Base-by-base conservation (phyloP, 139 green algal genomes). In the Chlorella sp. region DNA sequence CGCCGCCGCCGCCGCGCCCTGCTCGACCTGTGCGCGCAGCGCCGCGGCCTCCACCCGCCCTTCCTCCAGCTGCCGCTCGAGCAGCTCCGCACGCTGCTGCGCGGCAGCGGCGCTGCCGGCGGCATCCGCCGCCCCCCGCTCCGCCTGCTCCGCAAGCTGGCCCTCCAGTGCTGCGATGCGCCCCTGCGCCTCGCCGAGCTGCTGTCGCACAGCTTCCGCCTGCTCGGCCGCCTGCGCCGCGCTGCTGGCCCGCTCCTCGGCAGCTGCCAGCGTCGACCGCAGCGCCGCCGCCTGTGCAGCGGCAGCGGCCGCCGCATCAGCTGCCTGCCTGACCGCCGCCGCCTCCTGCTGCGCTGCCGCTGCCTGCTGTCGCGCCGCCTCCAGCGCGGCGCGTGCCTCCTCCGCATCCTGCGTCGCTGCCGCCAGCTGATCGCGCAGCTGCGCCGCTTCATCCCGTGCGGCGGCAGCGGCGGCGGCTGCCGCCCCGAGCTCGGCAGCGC, bases 331-430 rank as follows among this genome's bases (percentile, higher is more conserved):
- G 27, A 23, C 53, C 9, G 68, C 68, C 38, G 65, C 38, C 1
- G 68, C 55, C 0, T 40, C 71, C 25, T 35, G 21, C 5, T 43
- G 42, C 2, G 41, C 41, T 40, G 55, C 55, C 31, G 12, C 45
- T 11, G 21, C 67, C 7, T 35, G n/a, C n/a, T n/a, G n/a, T n/a
- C n/a, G n/a, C n/a, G n/a, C n/a, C n/a, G n/a, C n/a, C n/a, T n/a
- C n/a, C n/a, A n/a, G n/a, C n/a, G n/a, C n/a, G 42, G 60, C 21
- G 12, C 60, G 12, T 21, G n/a, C 33, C 60, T 42, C n/a, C 3
- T 36, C 31, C 41, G 60, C 29, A n/a, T 68, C 56, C 71, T 77
- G 71, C 71, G 58, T 25, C 19, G 31, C 17, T 9, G 55, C 38
- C 35, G 29, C 12, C 41, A 68, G 29, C 42, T 67, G n/a, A n/a